Conservation (phyloP, 805 yeast genomes). For the Metschnikowia noctiluminum region DNA sequence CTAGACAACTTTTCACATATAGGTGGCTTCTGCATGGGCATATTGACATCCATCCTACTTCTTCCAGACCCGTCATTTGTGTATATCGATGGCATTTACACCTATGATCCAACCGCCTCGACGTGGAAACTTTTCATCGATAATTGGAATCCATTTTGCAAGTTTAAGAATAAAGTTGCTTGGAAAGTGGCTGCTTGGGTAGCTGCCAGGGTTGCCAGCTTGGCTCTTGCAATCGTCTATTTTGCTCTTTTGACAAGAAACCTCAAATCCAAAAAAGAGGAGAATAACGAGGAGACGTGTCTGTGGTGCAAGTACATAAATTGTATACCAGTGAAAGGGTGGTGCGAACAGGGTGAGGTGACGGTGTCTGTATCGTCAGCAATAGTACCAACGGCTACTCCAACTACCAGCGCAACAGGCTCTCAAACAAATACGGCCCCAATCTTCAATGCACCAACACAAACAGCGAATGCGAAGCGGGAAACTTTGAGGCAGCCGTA, state of each 20-base stretch:
- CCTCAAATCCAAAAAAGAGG: constrained; percentile 34
- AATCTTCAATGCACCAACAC: constrained; percentile 4
- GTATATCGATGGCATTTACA: constrained; percentile 37
- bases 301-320: constrained; percentile 72
- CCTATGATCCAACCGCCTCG: constrained; percentile 28
- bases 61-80: constrained; percentile 56
- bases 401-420: constrained; percentile 6
- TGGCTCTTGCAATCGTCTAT: constrained; percentile 47
- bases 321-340: constrained; percentile 65
- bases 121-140: constrained; percentile 31
- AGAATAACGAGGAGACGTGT: constrained; percentile 49
- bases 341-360: constrained; percentile 57
- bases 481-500: background rate
- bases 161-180: constrained; percentile 32
- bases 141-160: constrained; percentile 40
- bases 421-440: constrained; percentile 1
- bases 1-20: constrained; percentile 72
- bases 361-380: constrained; percentile 18
- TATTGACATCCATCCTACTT: constrained; percentile 46
- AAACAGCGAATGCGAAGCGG: constrained; percentile 2
- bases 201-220: constrained; percentile 41
- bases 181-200: constrained; percentile 50
- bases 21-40: constrained; percentile 69
- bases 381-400: constrained; percentile 2
- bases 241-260: constrained; percentile 48